Conservation (phyloP, 495 filamentous ascomycete genomes). For the Podospora tetraspora region DNA sequence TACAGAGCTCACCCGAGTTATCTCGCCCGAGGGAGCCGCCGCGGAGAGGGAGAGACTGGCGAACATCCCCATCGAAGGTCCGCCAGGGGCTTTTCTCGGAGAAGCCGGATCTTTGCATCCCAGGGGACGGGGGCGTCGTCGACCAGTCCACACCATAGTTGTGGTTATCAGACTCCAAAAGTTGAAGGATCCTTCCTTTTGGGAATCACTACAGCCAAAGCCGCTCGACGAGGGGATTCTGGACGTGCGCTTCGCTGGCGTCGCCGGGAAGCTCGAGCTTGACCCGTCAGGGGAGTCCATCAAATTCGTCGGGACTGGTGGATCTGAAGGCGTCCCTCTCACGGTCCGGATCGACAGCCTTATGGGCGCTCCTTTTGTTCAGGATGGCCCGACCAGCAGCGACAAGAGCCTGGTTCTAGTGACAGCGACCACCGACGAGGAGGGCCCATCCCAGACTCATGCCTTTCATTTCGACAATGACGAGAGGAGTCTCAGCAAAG, state of each 20-base stretch:
- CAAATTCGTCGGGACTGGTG: conserved; percentile 9
- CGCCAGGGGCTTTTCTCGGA: conserved; percentile 18
- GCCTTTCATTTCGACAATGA: conserved; percentile 20
- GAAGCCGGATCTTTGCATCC: conserved; percentile 23
- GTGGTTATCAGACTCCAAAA: conserved; percentile 30
- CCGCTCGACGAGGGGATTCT: neutral
- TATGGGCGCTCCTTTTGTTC: conserved; percentile 12
- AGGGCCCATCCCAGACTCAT: conserved; percentile 3
- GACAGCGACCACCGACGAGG: neutral
- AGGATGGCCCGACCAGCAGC: conserved; percentile 15
- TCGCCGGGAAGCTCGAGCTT: conserved; percentile 18
- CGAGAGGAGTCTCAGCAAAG: conserved; percentile 8
- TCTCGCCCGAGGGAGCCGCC: neutral
- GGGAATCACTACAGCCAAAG: neutral
- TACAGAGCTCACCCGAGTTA: neutral
- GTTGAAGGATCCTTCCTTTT: conserved; percentile 21
- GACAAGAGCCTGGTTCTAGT: conserved; percentile 18
- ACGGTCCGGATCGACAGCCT: conserved; percentile 16
- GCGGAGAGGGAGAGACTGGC: neutral
- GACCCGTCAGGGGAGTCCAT: conserved; percentile 2
- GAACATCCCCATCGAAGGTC: neutral
- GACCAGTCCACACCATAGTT: conserved; percentile 30
- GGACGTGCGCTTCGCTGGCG: conserved; percentile 16
- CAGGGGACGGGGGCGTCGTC: conserved; percentile 5
- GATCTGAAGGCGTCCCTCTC: conserved; percentile 14